Evolutionary conservation across 2,329 filamentous ascomycete genomes (phyloP), one percentile per base, ranked within the genome.

Genomic region (Sphaerulina musiva): DNA sequence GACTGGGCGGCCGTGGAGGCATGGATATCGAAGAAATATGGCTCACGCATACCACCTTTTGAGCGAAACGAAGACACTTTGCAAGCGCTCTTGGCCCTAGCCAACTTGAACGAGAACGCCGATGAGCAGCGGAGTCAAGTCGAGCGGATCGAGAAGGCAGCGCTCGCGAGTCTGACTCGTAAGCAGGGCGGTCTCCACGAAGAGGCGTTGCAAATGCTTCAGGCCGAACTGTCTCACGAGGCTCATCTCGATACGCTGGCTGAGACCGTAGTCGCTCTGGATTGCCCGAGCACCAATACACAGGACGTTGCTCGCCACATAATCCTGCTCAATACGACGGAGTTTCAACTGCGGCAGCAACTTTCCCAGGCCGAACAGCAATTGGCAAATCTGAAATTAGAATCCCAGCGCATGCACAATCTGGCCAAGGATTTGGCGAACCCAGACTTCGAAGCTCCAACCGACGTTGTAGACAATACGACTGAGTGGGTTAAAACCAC

Each of bases 1-100:
- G 91, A 96, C 72, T 97, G 92, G 92, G 85, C 84, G 52, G 89
- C 87, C 61, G 80, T 96, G 62, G 89, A 95, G 71, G 76, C 77
- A 63, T 97, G 92, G 91, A 81, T 96, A 7, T 76, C 78, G 44
- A 78, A 80, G 55, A 87, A 87, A 66, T 87, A 87, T 62, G 77
- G 78, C 43, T 79, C 81, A 31, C 69, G 78, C 0, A 74, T 85
- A 0, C 90, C 89, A 0, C 68, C 77, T 0, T 95, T 95, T 69
- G 92, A 97, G 73, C 85, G 89, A 64, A 96, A 93, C 67, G 79
- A 85, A 31, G 87, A 92, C 44, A 96, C 91, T 0, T 77, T 95
- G 47, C 84, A 83, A 59, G 83, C 80, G 1, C 78, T 95, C 3
- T 78, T 95, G 7, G 80, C 85, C 26, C 77, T 95, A 6, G 87